A percentile compares a stretch with the other conserved stretches of the same genome.
These are phyloP conservation scores for Asterochloris sp. DNA, from an alignment of 139 green algal genomes.

Conservation along the genomic window DNA sequence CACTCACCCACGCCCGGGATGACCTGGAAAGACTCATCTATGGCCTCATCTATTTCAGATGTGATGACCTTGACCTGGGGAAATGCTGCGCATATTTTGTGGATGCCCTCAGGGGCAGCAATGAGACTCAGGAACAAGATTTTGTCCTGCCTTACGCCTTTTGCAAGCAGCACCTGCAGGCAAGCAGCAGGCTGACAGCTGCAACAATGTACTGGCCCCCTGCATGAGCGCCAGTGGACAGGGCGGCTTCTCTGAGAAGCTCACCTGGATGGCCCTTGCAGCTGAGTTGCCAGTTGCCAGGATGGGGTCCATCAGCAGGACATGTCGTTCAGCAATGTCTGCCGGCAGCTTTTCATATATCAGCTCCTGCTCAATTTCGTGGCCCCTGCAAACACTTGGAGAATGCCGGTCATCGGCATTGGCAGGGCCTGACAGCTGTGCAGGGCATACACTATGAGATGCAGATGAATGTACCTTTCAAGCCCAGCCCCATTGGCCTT, in stretches of 20 bases:
- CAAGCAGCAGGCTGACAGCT: neutral
- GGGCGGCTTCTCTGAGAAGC: neutral
- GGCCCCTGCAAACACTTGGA: too few relatives aligned
- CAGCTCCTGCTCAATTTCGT: slow-evolving; percentile 55
- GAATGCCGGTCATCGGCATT: too few relatives aligned
- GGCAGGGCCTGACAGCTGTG: too few relatives aligned
- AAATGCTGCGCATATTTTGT: slow-evolving; percentile 56
- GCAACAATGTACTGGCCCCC: neutral
- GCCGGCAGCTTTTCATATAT: slow-evolving; percentile 95
- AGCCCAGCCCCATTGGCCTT: too few relatives aligned
- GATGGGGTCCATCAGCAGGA: slow-evolving; percentile 91
- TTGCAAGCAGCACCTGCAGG: slow-evolving; percentile 76
- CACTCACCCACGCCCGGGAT: slow-evolving; percentile 51
- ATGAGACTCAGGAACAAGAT: slow-evolving; percentile 96
- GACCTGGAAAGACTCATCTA: slow-evolving; percentile 75
- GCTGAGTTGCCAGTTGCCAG: slow-evolving; percentile 81
- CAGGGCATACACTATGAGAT: too few relatives aligned
- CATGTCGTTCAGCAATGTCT: slow-evolving; percentile 90
- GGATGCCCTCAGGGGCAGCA: slow-evolving; percentile 87
- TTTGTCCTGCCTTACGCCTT: slow-evolving; percentile 80
- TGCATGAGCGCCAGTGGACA: neutral
- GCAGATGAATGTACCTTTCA: too few relatives aligned
- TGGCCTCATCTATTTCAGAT: slow-evolving; percentile 86
- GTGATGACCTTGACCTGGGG: slow-evolving; percentile 74
- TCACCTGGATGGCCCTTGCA: slow-evolving; percentile 63